A percentile compares a stretch with the other conserved stretches of the same genome.
Conservation (phyloP, 1,139 yeast genomes). For the Hanseniaspora gamundiae region DNA sequence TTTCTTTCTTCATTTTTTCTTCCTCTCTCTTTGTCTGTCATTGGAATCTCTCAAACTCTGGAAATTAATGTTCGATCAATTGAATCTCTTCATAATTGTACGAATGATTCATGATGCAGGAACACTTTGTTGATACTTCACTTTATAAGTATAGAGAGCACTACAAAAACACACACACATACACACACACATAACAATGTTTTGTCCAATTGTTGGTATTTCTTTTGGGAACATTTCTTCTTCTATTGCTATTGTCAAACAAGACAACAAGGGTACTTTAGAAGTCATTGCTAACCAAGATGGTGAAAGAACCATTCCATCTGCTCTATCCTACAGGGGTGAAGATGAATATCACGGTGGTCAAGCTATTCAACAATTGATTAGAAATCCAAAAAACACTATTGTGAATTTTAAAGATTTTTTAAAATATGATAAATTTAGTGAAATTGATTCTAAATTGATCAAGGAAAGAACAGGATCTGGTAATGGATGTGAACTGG, state of each 20-base stretch:
- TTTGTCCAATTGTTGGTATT: slow-evolving; percentile 62
- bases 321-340: slow-evolving; percentile 84
- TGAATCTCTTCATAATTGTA: too few species aligned
- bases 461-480: slow-evolving; percentile 14
- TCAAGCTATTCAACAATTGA: slow-evolving; percentile 85
- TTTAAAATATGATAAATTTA: slow-evolving; percentile 45
- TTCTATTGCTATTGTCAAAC: slow-evolving; percentile 76
- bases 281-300: slow-evolving; percentile 98
- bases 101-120: not conserved
- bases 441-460: slow-evolving; percentile 5
- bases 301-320: slow-evolving; percentile 96
- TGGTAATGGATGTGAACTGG: slow-evolving; percentile 42
- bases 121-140: too few species aligned
- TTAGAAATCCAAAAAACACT: slow-evolving; percentile 83
- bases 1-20: not conserved
- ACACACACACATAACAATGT: slow-evolving; percentile 4
- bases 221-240: slow-evolving; percentile 95
- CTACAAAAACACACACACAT: not conserved
- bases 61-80: not conserved
- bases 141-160: too few species aligned
- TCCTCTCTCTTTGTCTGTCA: not conserved
- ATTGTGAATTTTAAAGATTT: slow-evolving; percentile 88
- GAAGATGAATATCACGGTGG: slow-evolving; percentile 95
- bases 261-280: slow-evolving; percentile 68
- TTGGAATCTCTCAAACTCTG: too few species aligned